A percentile compares a stretch with the other conserved stretches of the same genome.
Conservation (phyloP, 129 eudicot genomes). For the Tanacetum coccineum region DNA sequence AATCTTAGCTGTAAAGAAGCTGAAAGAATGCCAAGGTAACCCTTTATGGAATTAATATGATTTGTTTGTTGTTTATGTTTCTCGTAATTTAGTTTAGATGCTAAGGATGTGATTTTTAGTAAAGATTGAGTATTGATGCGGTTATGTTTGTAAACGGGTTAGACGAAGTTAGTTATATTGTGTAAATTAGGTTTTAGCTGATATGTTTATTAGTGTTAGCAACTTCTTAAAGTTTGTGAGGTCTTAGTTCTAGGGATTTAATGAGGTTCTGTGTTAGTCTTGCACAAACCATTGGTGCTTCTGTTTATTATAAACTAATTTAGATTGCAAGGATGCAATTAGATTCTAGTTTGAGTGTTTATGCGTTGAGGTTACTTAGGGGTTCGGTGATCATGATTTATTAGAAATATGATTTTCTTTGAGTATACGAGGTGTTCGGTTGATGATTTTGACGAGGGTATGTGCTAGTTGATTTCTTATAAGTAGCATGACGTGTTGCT, state of each 20-base stretch:
- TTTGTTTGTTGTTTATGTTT: constrained; percentile 16
- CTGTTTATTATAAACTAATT: too few relatives aligned
- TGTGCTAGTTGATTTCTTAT: constrained; percentile 1
- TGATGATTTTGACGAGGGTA: constrained; percentile 6
- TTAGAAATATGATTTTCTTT: not conserved
- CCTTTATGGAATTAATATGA: constrained; percentile 7
- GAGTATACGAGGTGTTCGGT: constrained; percentile 1
- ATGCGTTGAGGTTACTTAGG: constrained; percentile 35
- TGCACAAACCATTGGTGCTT: too few relatives aligned
- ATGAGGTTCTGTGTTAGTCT: too few relatives aligned
- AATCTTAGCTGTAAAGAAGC: too few relatives aligned
- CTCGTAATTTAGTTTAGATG: constrained; percentile 1
- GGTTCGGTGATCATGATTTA: constrained; percentile 19
- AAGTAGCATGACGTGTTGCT: constrained; percentile 18
- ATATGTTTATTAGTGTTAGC: too few relatives aligned
- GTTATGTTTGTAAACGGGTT: too few relatives aligned
- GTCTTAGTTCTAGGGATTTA: too few relatives aligned
- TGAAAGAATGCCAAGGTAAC: too few relatives aligned
- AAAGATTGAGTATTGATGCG: too few relatives aligned
- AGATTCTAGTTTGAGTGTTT: not conserved
- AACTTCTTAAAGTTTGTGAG: too few relatives aligned
- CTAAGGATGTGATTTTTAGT: not conserved
- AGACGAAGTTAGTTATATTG: too few relatives aligned
- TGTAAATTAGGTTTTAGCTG: too few relatives aligned
- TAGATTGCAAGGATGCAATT: not conserved